Conservation (phyloP, 257 asterid species). For the Ligustrum vulgare region DNA sequence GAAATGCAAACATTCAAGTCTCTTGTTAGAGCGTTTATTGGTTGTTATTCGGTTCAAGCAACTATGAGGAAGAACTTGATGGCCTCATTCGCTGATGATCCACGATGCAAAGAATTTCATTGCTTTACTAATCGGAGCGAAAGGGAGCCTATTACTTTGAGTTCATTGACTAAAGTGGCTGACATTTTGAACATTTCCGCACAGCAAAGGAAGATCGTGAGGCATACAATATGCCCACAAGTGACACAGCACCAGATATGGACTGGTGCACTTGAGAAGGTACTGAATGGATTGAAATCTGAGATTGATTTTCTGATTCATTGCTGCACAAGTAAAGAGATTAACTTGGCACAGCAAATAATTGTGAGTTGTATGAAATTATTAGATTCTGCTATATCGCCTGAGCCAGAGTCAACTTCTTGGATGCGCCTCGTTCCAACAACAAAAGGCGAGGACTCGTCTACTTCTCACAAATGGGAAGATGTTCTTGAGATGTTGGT, state of each 20-base stretch:
- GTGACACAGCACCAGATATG: constrained; percentile 75
- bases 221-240: constrained; percentile 67
- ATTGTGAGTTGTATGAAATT: constrained; percentile 51
- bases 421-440: constrained; percentile 90
- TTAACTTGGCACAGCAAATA: constrained; percentile 61
- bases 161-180: constrained; percentile 59
- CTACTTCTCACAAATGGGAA: constrained; percentile 58
- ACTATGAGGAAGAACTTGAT: constrained; percentile 41
- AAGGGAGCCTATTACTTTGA: constrained; percentile 44
- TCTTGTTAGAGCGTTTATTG: constrained; percentile 51
- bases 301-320: constrained; percentile 42
- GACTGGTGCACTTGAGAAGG: constrained; percentile 58
- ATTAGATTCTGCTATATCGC: constrained; percentile 48
- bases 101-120: constrained; percentile 18
- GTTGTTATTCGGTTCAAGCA: constrained; percentile 58
- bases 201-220: constrained; percentile 72
- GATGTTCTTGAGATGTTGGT: constrained; percentile 69
- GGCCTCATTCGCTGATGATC: constrained; percentile 27
- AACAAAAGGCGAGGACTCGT: constrained; percentile 33
- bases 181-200: constrained; percentile 63
- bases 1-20: constrained; percentile 61
- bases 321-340: constrained; percentile 36
- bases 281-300: constrained; percentile 55
- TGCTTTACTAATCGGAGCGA: constrained; percentile 48
- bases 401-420: constrained; percentile 69